phyloP scores from a whole-genome alignment of 2,329 filamentous ascomycete genomes.

The Fusarium paranaense region DNA sequence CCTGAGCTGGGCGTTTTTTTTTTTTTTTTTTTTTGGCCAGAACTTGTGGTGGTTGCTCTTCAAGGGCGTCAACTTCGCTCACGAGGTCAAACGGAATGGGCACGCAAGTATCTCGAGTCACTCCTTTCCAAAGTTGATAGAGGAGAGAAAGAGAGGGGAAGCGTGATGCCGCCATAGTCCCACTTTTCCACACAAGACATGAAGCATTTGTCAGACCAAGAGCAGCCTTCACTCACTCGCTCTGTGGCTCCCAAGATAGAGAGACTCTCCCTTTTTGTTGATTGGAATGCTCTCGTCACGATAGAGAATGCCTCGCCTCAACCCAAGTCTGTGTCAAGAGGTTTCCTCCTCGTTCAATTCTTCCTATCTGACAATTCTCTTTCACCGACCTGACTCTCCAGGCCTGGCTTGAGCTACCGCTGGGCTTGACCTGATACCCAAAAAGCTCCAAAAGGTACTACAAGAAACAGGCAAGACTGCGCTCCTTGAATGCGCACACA shows the following conservation, averaged over 20 bases:
- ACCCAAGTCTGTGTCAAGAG: background rate
- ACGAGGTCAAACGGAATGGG: background rate
- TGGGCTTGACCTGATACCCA: background rate
- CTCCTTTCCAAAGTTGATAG: background rate
- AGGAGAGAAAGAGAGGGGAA: slow-evolving; percentile 25
- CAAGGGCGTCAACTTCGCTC: background rate
- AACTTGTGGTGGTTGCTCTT: background rate
- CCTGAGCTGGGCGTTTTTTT: background rate
- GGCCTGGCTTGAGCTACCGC: background rate
- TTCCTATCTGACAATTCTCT: background rate
- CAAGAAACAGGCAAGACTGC: background rate
- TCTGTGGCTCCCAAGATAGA: background rate
- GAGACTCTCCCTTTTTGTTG: slow-evolving; percentile 16
- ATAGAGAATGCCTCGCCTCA: slow-evolving; percentile 5
- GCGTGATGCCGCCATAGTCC: slow-evolving; percentile 36
- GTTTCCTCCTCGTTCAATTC: slow-evolving; percentile 17
- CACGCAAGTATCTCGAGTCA: background rate
- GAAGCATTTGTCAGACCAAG: slow-evolving; percentile 25
- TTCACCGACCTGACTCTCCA: background rate
- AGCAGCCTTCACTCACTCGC: background rate
- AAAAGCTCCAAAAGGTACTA: background rate
- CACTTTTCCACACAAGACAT: slow-evolving; percentile 39
- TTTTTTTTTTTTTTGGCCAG: background rate
- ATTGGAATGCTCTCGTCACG: slow-evolving; percentile 31
- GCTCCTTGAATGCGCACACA: background rate